Evolutionary conservation across 2,329 filamentous ascomycete species (phyloP).

Genomic region (Zymoseptoria passerinii): DNA sequence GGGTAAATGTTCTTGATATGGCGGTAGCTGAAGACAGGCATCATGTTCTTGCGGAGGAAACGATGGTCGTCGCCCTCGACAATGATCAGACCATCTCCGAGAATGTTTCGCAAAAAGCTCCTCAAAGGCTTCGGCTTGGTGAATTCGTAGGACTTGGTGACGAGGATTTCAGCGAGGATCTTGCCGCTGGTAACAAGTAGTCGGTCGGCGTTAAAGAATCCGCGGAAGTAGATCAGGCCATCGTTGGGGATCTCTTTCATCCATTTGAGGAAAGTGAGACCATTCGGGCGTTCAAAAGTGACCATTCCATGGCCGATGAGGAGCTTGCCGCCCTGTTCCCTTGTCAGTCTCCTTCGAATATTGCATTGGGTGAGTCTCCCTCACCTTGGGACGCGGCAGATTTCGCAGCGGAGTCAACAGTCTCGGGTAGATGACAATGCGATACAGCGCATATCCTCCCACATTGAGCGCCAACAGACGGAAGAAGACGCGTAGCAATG

Average conservation of each 20-base stretch:
- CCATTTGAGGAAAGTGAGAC: constrained; percentile 27
- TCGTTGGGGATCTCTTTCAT: constrained; percentile 34
- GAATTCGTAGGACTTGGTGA: constrained; percentile 47
- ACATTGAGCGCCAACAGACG: constrained; percentile 12
- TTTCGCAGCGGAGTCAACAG: constrained; percentile 34
- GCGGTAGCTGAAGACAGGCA: constrained; percentile 77
- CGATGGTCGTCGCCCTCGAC: constrained; percentile 45
- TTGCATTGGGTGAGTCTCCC: not conserved
- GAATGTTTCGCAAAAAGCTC: constrained; percentile 40
- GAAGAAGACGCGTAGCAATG: constrained; percentile 15
- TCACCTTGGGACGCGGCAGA: constrained; percentile 28
- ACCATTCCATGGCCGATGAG: constrained; percentile 33
- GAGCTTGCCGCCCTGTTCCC: constrained; percentile 16
- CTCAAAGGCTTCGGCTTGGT: constrained; percentile 40
- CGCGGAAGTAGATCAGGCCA: constrained; percentile 33
- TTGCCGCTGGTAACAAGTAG: constrained; percentile 33
- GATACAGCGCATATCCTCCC: constrained; percentile 10
- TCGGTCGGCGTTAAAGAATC: constrained; percentile 32
- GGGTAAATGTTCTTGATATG: constrained; percentile 80
- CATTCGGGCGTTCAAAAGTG: constrained; percentile 30
- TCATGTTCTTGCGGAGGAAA: constrained; percentile 60
- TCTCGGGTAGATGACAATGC: constrained; percentile 29
- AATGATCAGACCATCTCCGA: constrained; percentile 45
- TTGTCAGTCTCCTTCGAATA: not conserved
- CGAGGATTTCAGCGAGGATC: constrained; percentile 44